Conservation (phyloP, 2,329 filamentous ascomycete species). For the Arthroderma sp. region DNA sequence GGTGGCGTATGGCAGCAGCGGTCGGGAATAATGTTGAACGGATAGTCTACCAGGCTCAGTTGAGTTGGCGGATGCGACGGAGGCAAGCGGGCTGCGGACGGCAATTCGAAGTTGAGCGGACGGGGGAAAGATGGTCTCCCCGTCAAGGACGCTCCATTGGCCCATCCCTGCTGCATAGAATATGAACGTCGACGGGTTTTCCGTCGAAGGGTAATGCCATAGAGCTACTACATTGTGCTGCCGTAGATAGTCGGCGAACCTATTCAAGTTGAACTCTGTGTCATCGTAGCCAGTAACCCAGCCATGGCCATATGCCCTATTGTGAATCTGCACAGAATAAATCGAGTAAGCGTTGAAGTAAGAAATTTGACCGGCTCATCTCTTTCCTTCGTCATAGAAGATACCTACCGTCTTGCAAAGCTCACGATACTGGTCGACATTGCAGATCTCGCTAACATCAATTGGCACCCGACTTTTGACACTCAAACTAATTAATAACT, state of each 20-base stretch:
- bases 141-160: slow-evolving; percentile 17
- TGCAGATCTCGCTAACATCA: slow-evolving; percentile 23
- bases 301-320: slow-evolving; percentile 15
- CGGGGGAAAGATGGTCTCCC: background rate
- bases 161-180: slow-evolving; percentile 17
- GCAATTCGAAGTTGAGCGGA: slow-evolving; percentile 8
- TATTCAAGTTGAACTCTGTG: slow-evolving; percentile 16
- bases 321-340: slow-evolving; percentile 1
- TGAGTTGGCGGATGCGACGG: background rate
- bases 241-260: slow-evolving; percentile 17
- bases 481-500: slow-evolving; percentile 13
- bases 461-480: slow-evolving; percentile 12
- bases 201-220: slow-evolving; percentile 11
- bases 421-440: slow-evolving; percentile 15
- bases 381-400: too few relatives aligned
- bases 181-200: slow-evolving; percentile 14
- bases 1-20: too few relatives aligned
- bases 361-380: background rate
- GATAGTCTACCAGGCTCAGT: too few relatives aligned
- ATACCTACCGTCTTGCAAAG: slow-evolving; percentile 18
- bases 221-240: slow-evolving; percentile 19
- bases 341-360: slow-evolving; percentile 3
- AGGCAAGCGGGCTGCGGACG: slow-evolving; percentile 12
- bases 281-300: slow-evolving; percentile 25
- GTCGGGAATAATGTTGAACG: too few relatives aligned